Percentiles rank a stretch among this genome's conserved stretches.
phyloP scores from a whole-genome alignment of 2,329 filamentous ascomycete genomes.

The Penicillium decumbens region DNA sequence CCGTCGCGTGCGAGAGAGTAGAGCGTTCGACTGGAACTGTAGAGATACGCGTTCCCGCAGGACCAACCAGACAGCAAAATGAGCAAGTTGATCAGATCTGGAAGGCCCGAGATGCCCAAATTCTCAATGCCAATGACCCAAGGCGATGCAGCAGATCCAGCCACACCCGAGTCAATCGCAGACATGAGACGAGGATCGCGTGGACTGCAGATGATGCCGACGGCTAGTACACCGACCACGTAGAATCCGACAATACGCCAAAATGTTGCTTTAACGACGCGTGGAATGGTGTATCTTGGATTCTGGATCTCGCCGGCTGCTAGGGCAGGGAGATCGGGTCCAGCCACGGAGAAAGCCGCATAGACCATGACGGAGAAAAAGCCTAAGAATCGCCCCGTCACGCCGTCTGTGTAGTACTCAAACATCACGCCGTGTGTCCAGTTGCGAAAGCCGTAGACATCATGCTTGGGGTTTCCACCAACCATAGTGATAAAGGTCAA shows the following conservation, averaged over 20 bases:
- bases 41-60: conserved; percentile 63
- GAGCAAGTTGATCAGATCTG: conserved; percentile 68
- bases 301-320: conserved; percentile 65
- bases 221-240: conserved; percentile 64
- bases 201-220: conserved; percentile 65
- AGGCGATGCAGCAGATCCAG: conserved; percentile 63
- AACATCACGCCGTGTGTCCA: conserved; percentile 61
- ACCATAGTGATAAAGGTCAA: conserved; percentile 79
- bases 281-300: conserved; percentile 64
- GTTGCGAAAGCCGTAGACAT: conserved; percentile 66
- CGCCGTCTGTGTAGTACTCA: conserved; percentile 59
- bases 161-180: conserved; percentile 53
- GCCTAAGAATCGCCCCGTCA: conserved; percentile 64
- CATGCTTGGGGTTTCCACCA: conserved; percentile 67
- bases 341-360: conserved; percentile 60
- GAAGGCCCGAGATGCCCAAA: conserved; percentile 61
- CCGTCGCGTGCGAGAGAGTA: conserved; percentile 46
- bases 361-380: conserved; percentile 68
- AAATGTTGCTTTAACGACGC: conserved; percentile 69
- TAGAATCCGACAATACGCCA: conserved; percentile 73
- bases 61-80: conserved; percentile 69
- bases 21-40: conserved; percentile 49
- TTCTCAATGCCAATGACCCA: conserved; percentile 69
- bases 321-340: conserved; percentile 57
- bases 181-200: conserved; percentile 56